Conservation (phyloP, 2,329 filamentous ascomycete species). For the Penicillium sclerotigenum region DNA sequence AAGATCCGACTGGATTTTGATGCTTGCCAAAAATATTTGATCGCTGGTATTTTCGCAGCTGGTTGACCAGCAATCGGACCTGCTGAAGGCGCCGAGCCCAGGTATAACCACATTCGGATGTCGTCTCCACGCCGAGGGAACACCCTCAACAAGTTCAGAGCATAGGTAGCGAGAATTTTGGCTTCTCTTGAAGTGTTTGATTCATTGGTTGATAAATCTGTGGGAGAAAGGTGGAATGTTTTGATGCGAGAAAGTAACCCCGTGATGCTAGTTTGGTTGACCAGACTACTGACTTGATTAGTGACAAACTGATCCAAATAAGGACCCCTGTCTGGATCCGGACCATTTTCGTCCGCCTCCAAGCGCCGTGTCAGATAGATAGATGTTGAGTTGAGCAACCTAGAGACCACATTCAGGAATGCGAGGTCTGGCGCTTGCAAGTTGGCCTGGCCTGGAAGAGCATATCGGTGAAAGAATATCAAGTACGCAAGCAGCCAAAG, state of each 20-base stretch:
- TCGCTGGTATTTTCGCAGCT: constrained; percentile 56
- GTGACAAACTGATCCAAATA: constrained; percentile 56
- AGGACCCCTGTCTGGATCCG: constrained; percentile 27
- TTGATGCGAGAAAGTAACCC: constrained; percentile 53
- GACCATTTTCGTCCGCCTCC: constrained; percentile 40
- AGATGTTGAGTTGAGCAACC: constrained; percentile 56
- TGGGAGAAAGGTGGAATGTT: constrained; percentile 24
- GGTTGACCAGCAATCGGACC: constrained; percentile 32
- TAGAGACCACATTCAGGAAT: constrained; percentile 56
- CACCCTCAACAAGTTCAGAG: constrained; percentile 76
- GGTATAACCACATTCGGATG: constrained; percentile 89
- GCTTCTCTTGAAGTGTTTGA: constrained; percentile 56
- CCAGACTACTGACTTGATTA: constrained; percentile 64
- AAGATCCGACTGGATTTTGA: constrained; percentile 58
- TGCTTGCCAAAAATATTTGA: constrained; percentile 82
- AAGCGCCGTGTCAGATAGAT: constrained; percentile 52
- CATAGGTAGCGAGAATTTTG: constrained; percentile 77
- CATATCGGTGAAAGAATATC: constrained; percentile 56
- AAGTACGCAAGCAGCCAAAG: constrained; percentile 60
- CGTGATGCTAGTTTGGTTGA: constrained; percentile 72
- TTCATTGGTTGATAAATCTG: constrained; percentile 22
- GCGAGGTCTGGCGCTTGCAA: constrained; percentile 49
- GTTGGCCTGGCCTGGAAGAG: constrained; percentile 37
- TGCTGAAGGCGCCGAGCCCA: constrained; percentile 60
- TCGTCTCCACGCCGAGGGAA: constrained; percentile 81